Percentiles rank a stretch among this genome's conserved stretches.
phyloP scores from a whole-genome alignment of 768 basidiomycete species.

The Tubosaeta sp. region DNA sequence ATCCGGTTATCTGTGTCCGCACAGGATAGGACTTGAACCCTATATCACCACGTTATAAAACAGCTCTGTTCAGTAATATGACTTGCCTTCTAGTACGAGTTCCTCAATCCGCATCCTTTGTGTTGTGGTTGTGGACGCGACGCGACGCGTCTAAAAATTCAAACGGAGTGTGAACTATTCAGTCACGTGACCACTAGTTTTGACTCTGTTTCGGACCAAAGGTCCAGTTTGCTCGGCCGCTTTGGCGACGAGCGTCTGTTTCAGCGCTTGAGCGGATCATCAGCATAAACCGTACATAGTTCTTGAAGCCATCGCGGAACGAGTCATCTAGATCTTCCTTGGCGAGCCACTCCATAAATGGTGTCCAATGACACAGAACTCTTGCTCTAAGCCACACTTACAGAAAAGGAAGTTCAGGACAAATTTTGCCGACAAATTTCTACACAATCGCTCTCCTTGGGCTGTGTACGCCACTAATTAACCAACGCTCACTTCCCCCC shows the following conservation, averaged over 20 bases:
- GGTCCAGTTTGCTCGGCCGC: background rate
- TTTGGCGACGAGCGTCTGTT: background rate
- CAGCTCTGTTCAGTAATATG: background rate
- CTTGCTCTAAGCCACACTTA: background rate
- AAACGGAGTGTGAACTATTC: constrained; percentile 21
- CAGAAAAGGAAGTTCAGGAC: constrained; percentile 19
- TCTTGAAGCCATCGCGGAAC: background rate
- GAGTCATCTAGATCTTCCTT: background rate
- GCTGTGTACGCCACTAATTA: background rate
- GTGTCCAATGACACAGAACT: background rate
- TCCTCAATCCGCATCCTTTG: constrained; percentile 87
- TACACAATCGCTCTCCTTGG: background rate
- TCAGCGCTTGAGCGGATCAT: constrained; percentile 13
- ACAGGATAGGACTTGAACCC: constrained; percentile 99
- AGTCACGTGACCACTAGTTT: constrained; percentile 14
- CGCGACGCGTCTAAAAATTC: constrained; percentile 29
- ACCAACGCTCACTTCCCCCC: background rate
- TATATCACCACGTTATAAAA: constrained; percentile 25
- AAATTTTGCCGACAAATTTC: constrained; percentile 13
- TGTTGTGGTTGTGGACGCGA: constrained; percentile 18
- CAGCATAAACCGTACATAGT: background rate
- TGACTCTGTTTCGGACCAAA: background rate
- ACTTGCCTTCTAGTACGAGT: constrained; percentile 82
- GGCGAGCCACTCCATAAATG: background rate
- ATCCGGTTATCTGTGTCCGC: constrained; percentile 91